These are phyloP conservation scores for Mycena leptocephala DNA, from an alignment of 768 basidiomycete species.

Conservation along the genomic window DNA sequence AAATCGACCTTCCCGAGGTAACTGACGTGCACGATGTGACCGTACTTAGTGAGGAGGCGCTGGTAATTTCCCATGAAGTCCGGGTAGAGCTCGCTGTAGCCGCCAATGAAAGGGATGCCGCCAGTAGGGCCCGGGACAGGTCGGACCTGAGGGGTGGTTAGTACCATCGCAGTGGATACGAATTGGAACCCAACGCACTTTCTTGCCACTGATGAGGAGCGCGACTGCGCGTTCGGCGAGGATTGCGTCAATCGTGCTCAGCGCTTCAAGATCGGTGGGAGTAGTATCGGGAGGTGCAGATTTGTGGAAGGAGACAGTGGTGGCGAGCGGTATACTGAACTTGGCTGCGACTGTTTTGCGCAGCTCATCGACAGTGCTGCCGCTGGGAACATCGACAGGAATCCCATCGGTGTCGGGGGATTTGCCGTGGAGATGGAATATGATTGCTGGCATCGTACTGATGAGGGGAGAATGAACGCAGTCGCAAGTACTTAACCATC, in stretches of 20 bases:
- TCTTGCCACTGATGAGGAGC: constrained; percentile 32
- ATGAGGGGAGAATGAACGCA: too few species aligned
- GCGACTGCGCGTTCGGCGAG: constrained; percentile 1
- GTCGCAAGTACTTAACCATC: not conserved
- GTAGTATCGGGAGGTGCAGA: not conserved
- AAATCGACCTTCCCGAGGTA: constrained; percentile 26
- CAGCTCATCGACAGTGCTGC: not conserved
- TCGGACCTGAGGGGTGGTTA: constrained; percentile 9
- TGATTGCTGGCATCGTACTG: constrained; percentile 8
- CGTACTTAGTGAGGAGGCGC: constrained; percentile 28
- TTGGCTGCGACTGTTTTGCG: constrained; percentile 19
- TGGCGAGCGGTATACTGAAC: constrained; percentile 14
- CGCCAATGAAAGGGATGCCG: constrained; percentile 31
- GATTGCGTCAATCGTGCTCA: constrained; percentile 12
- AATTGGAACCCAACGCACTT: not conserved
- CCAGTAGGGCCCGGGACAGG: constrained; percentile 30
- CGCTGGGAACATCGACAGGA: not conserved
- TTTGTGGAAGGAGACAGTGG: constrained; percentile 25
- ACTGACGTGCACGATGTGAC: constrained; percentile 31
- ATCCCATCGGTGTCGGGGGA: constrained; percentile 21
- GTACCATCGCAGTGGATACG: not conserved
- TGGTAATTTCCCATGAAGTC: constrained; percentile 37
- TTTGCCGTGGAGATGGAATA: constrained; percentile 31
- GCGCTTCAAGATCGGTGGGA: not conserved
- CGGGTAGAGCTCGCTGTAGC: constrained; percentile 34